These are phyloP conservation scores for Vicia villosa DNA, from an alignment of 306 rosid genomes.

Conservation along the genomic window DNA sequence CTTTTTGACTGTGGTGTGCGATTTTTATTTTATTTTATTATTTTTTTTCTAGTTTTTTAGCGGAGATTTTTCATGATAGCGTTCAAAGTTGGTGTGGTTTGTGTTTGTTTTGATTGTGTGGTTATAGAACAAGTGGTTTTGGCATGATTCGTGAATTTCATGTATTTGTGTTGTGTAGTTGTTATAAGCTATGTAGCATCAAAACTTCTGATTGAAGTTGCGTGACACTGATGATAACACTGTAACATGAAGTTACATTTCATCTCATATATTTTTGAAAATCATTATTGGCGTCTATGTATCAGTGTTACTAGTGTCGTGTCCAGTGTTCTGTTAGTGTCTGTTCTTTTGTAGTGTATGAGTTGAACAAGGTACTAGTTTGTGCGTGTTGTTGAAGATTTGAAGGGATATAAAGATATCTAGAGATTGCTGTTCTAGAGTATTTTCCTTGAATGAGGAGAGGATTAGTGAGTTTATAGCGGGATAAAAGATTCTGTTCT, in stretches of 20 bases:
- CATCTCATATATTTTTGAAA: background rate
- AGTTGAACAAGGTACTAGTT: too few species aligned
- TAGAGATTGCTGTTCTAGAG: too few species aligned
- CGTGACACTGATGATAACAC: background rate
- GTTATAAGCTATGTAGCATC: background rate
- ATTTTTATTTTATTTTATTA: background rate
- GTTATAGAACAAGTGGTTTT: background rate
- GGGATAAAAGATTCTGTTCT: background rate
- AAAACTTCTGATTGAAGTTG: background rate
- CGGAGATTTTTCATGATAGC: background rate
- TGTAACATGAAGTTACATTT: background rate
- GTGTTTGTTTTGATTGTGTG: background rate
- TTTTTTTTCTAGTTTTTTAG: background rate
- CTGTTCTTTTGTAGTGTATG: background rate
- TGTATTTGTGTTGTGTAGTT: constrained; percentile 10
- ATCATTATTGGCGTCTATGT: too few species aligned
- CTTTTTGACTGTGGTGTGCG: background rate
- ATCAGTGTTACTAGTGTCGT: background rate
- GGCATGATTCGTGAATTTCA: background rate
- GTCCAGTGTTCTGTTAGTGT: background rate
- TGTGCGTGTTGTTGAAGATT: background rate
- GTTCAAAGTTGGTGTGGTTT: background rate
- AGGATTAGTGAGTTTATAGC: background rate
- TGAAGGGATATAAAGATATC: constrained; percentile 1
- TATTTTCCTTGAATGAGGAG: too few species aligned